Conservation (phyloP, 352 stramenopile species). For the Phytophthora fragariaefolia region DNA sequence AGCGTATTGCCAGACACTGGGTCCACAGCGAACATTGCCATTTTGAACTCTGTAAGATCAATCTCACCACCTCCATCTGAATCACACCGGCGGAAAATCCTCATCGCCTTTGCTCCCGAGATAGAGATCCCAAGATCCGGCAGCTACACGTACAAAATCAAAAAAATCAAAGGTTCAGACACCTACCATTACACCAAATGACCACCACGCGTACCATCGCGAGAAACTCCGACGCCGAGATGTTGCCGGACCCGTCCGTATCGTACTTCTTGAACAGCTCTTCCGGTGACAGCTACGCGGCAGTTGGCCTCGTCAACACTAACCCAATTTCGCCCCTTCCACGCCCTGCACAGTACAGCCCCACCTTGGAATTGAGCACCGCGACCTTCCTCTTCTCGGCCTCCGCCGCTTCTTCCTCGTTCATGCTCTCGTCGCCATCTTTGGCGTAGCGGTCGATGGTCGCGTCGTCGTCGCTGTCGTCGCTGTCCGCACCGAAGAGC, state of each 20-base stretch:
- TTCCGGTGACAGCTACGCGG: slow-evolving; percentile 69
- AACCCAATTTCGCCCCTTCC: neutral
- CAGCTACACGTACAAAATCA: slow-evolving; percentile 56
- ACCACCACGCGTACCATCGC: slow-evolving; percentile 73
- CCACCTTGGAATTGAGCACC: slow-evolving; percentile 69
- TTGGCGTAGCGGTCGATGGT: slow-evolving; percentile 76
- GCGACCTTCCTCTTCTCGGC: slow-evolving; percentile 73
- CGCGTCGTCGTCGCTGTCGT: slow-evolving; percentile 84
- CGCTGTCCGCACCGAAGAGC: slow-evolving; percentile 75
- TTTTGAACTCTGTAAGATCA: slow-evolving; percentile 94
- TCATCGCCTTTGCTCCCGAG: slow-evolving; percentile 87
- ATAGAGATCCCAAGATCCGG: slow-evolving; percentile 89
- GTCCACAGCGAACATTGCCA: slow-evolving; percentile 92
- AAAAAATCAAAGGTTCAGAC: neutral
- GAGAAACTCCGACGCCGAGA: slow-evolving; percentile 93
- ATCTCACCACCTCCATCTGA: slow-evolving; percentile 91
- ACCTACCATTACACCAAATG: no score
- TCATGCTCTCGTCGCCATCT: slow-evolving; percentile 27
- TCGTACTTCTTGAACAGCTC: slow-evolving; percentile 94
- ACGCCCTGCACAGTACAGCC: neutral
- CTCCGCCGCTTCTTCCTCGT: slow-evolving; percentile 36
- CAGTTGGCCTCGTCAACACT: slow-evolving; percentile 1
- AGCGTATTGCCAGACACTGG: slow-evolving; percentile 82
- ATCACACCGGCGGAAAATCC: slow-evolving; percentile 93
- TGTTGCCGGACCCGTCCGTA: slow-evolving; percentile 87